Evolutionary conservation across 805 yeast species (phyloP), one percentile per base, ranked within the genome.

Genomic region (Zygotorulaspora florentina): DNA sequence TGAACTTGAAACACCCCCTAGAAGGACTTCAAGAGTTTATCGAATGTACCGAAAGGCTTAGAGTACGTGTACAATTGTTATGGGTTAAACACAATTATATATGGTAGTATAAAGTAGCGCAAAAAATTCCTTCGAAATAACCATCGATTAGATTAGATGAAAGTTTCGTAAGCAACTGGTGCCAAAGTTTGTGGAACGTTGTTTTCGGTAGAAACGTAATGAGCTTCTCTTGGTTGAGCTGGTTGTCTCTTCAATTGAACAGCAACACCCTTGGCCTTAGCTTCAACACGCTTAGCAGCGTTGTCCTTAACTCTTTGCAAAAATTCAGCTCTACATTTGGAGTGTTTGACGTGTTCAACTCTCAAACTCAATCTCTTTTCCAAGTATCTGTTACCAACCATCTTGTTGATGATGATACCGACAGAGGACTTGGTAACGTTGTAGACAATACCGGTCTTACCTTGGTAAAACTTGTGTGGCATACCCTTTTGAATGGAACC

Each of bases 391-490:
- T 86, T 77, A 76, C 98, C 97, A 68, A 93, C 98, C 74, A 90
- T 83, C 86, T 93, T 93, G 95, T 93, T 86, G 73, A 93, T 75
- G 70, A 93, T 87, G 66, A 93, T 93, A 85, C 99, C 99, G 61
- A 93, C 98, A 59, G 99, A 80, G 57, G 96, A 77, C 83, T 87
- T 93, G 85, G 99, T 91, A 64, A 93, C 95, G 84, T 93, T 93
- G 96, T 83, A 93, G 61, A 93, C 83, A 66, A 93, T 87, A 85
- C 99, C 99, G 62, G 99, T 93, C 85, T 90, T 93, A 79, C 99
- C 99, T 83, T 93, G 97, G 96, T 93, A 93, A 86, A 81, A 90
- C 82, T 93, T 93, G 89, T 88, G 96, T 75, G 99, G 99, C 96
- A 93, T 88, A 87, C 98, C 97, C 85, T 91, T 90, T 75, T 93